Conservation (phyloP, 2,329 filamentous ascomycete genomes). For the Pestalotiopsis sp. region DNA sequence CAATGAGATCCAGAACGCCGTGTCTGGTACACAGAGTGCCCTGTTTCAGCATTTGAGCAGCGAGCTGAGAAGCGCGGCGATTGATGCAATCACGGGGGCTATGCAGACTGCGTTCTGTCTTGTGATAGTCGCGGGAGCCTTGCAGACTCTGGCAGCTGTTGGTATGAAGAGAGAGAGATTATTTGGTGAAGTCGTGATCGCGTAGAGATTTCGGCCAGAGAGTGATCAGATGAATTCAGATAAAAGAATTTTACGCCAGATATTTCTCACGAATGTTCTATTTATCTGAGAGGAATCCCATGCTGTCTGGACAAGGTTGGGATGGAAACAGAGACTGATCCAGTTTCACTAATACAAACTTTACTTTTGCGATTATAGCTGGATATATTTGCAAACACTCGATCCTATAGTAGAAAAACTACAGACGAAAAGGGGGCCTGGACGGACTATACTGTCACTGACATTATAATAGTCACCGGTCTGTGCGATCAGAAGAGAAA, state of each 20-base stretch:
- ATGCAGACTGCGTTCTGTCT: conserved; percentile 5
- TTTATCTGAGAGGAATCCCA: too few species aligned
- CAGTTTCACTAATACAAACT: too few species aligned
- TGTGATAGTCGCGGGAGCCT: background rate
- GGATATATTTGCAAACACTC: too few species aligned
- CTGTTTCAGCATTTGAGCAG: background rate
- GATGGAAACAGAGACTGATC: too few species aligned
- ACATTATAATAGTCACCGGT: too few species aligned
- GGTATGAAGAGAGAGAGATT: background rate
- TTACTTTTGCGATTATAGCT: too few species aligned
- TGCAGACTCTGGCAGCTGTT: background rate
- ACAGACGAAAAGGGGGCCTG: too few species aligned
- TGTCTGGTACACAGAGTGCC: background rate
- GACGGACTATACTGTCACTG: too few species aligned
- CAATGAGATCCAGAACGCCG: background rate
- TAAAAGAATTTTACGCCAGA: background rate
- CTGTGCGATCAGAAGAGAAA: too few species aligned
- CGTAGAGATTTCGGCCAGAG: background rate
- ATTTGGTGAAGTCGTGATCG: conserved; percentile 1
- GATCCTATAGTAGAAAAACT: too few species aligned
- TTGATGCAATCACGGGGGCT: background rate
- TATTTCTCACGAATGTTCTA: too few species aligned
- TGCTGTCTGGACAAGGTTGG: too few species aligned
- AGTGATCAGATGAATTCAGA: background rate
- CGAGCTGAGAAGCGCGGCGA: background rate